These are phyloP conservation scores for Allium fistulosum DNA, from an alignment of 106 monocot genomes.

Conservation along the genomic window DNA sequence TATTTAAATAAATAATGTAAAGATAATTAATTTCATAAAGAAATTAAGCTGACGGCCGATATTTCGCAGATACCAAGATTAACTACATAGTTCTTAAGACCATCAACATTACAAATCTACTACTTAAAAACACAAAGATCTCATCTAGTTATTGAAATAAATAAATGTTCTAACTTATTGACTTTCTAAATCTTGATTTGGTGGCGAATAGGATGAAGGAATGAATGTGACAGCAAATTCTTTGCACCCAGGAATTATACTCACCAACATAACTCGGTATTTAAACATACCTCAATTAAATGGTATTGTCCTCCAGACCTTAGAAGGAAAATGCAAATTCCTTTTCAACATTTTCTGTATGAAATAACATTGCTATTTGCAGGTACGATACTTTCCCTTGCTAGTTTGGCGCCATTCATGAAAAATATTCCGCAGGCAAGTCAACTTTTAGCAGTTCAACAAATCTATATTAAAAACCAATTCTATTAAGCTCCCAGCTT, in stretches of 20 bases:
- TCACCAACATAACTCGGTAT: conserved; percentile 42
- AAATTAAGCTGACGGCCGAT: too few species aligned
- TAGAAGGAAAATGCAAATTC: too few species aligned
- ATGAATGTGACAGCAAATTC: conserved; percentile 76
- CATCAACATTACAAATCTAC: too few species aligned
- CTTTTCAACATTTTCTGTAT: not conserved
- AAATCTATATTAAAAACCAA: not conserved
- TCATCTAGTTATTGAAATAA: too few species aligned
- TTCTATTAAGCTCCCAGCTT: too few species aligned
- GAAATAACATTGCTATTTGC: conserved; percentile 3
- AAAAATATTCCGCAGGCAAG: conserved; percentile 49
- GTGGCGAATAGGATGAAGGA: conserved; percentile 46
- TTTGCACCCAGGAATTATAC: conserved; percentile 72
- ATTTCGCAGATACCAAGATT: too few species aligned
- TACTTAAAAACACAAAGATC: too few species aligned
- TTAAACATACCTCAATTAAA: conserved; percentile 9
- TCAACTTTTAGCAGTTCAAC: not conserved
- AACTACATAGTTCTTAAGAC: too few species aligned
- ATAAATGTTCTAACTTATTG: not conserved
- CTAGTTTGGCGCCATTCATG: conserved; percentile 21
- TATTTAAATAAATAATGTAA: too few species aligned
- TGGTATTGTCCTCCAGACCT: conserved; percentile 8
- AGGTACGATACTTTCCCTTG: conserved; percentile 12
- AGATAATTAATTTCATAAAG: too few species aligned
- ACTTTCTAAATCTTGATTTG: not conserved